Base-by-base conservation (phyloP, 2,329 filamentous ascomycete genomes). In the Hymenoscyphus occultus region DNA sequence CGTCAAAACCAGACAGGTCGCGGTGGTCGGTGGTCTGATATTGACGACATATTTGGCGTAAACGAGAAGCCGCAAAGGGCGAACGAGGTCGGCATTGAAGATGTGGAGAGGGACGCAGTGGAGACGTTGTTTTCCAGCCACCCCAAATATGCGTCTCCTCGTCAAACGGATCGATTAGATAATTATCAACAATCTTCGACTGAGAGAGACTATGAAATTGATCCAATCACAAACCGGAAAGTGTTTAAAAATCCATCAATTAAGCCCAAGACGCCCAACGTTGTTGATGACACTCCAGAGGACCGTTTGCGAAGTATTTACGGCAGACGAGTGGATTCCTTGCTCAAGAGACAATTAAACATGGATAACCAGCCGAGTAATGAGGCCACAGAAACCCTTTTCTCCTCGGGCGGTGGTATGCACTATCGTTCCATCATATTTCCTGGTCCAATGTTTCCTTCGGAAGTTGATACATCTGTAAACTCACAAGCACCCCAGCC, bases 151-250 rank as follows among this genome's bases (percentile, higher is more conserved):
- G 32, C 5, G 7, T 35, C 7, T 9, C 32, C 32, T 35, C 32
- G 32, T 35, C 32, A 35, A 35, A 35, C 32, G 32, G 32, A 35
- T 35, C 32, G 32, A 35, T 35, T 35, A 35, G 32, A 35, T 35
- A 5, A 35, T 9, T 35, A 35, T 35, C 32, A 35, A 35, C n/a
- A 22, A n/a, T 22, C 19, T 22, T 22, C 45, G 58, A 9, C 45
- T 39, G 39, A 60, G 22, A 35, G 56, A 59, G 40, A 61, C 56
- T 81, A 79, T 59, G 73, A 79, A 22, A 86, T 87, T 56, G 84
- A 87, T 64, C 84, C 85, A 2, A 86, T 87, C 65, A 86, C 84
- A 16, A 87, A 87, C 67, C 80, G 83, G 40, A 84, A 80, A 66
- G 78, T 84, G 3, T 67, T 64, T 40, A 73, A 62, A 14, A 68